Evolutionary conservation across 805 yeast species (phyloP).

Genomic region (Wickerhamomyces mucosus): DNA sequence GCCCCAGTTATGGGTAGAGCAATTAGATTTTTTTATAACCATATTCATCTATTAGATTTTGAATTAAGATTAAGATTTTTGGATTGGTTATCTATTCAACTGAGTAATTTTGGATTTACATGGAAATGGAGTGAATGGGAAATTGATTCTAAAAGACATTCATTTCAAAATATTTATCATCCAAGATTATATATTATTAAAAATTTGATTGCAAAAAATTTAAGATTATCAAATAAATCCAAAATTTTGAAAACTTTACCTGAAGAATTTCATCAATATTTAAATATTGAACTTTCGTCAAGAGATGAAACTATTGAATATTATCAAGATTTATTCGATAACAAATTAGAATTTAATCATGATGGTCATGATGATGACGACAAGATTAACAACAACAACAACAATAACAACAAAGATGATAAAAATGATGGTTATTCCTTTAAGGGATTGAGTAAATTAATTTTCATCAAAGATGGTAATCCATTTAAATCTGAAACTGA

Average conservation of each 20-base stretch:
- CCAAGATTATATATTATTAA: conserved; percentile 68
- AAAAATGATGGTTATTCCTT: conserved; percentile 3
- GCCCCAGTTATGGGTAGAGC: conserved; percentile 96
- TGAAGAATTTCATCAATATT: conserved; percentile 38
- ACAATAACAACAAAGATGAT: no score
- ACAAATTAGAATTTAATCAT: conserved; percentile 16
- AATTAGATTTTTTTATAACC: conserved; percentile 67
- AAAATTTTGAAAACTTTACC: conserved; percentile 69
- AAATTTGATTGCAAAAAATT: conserved; percentile 75
- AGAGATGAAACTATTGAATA: conserved; percentile 25
- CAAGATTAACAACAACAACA: no score
- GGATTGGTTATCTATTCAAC: conserved; percentile 90
- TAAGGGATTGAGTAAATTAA: conserved; percentile 19
- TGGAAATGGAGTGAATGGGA: conserved; percentile 99
- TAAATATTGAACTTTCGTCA: conserved; percentile 33
- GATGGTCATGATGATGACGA: no score
- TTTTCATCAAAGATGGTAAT: conserved; percentile 27
- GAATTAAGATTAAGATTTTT: conserved; percentile 65
- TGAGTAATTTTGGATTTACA: conserved; percentile 86
- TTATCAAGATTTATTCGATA: conserved; percentile 27
- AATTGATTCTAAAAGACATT: conserved; percentile 32
- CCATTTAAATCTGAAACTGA: conserved; percentile 28
- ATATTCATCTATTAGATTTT: conserved; percentile 59
- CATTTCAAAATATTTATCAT: conserved; percentile 40
- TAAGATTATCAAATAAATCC: conserved; percentile 68